Percentiles rank a stretch among this genome's conserved stretches.
Evolutionary conservation across 768 basidiomycete species (phyloP).

Genomic region (Phylloporus rhodoxanthus): DNA sequence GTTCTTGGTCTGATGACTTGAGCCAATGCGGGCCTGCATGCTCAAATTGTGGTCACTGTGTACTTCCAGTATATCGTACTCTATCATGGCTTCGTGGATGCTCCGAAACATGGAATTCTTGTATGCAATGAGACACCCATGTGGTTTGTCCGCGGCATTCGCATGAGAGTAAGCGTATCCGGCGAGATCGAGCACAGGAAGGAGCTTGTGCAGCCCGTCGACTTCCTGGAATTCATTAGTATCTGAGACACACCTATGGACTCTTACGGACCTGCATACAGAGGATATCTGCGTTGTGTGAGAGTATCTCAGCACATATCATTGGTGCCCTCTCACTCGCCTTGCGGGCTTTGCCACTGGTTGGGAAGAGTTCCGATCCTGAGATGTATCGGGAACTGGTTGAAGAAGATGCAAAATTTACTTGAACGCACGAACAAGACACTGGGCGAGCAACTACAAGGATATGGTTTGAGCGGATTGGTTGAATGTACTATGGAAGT

Average conservation of each 20-base stretch:
- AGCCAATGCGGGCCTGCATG: slow-evolving; percentile 39
- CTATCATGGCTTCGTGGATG: slow-evolving; percentile 43
- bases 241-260: neutral
- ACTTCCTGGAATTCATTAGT: slow-evolving; percentile 59
- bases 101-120: slow-evolving; percentile 46
- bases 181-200: slow-evolving; percentile 58
- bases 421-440: slow-evolving; percentile 62
- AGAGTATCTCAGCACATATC: slow-evolving; percentile 69
- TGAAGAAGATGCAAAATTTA: neutral
- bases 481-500: neutral
- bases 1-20: slow-evolving; percentile 71
- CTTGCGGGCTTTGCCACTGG: slow-evolving; percentile 74
- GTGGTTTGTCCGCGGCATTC: slow-evolving; percentile 68
- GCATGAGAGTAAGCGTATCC: slow-evolving; percentile 64
- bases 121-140: slow-evolving; percentile 83
- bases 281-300: slow-evolving; percentile 70
- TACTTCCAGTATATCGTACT: slow-evolving; percentile 65
- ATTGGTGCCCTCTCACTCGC: slow-evolving; percentile 66
- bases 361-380: slow-evolving; percentile 81
- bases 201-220: slow-evolving; percentile 68
- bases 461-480: slow-evolving; percentile 1
- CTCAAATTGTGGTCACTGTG: slow-evolving; percentile 33
- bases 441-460: slow-evolving; percentile 67
- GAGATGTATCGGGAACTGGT: slow-evolving; percentile 1
- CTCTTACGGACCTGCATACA: slow-evolving; percentile 71